Evolutionary conservation across 2,329 filamentous ascomycete genomes (phyloP).

Genomic region (Penicillium paneum): DNA sequence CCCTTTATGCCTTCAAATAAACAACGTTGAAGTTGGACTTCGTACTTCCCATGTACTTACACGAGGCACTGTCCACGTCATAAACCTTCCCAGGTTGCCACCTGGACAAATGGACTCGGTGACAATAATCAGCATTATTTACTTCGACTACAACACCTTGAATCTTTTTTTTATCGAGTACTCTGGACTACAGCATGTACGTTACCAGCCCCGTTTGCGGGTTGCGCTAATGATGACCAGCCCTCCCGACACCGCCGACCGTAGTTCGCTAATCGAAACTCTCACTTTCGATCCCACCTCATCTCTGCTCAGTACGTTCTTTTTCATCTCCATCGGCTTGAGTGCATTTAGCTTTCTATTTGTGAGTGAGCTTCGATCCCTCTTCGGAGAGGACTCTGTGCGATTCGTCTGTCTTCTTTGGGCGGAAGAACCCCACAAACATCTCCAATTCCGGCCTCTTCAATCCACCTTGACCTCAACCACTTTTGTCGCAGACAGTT

Average conservation of each 20-base stretch:
- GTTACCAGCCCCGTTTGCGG: constrained; percentile 14
- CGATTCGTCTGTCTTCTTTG: constrained; percentile 19
- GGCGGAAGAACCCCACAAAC: constrained; percentile 21
- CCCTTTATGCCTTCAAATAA: not conserved
- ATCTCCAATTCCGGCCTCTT: constrained; percentile 25
- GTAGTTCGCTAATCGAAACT: constrained; percentile 18
- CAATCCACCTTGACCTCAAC: constrained; percentile 10
- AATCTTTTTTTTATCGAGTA: not conserved
- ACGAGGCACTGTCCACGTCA: constrained; percentile 19
- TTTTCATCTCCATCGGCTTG: constrained; percentile 3
- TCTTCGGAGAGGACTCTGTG: constrained; percentile 5
- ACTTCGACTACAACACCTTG: not conserved
- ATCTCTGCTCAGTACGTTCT: constrained; percentile 1
- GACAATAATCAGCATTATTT: not conserved
- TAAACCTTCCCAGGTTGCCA: constrained; percentile 1
- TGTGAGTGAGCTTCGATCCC: constrained; percentile 19
- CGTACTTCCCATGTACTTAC: not conserved
- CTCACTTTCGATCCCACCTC: constrained; percentile 6
- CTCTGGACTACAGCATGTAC: not conserved
- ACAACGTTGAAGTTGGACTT: not conserved
- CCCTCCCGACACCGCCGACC: constrained; percentile 18
- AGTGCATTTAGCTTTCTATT: constrained; percentile 7
- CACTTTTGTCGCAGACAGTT: constrained; percentile 2
- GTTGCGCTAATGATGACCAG: constrained; percentile 16
- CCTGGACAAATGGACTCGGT: not conserved